These are phyloP conservation scores for Colletotrichum filicis DNA, from an alignment of 2,329 filamentous ascomycete species.

Conservation along the genomic window DNA sequence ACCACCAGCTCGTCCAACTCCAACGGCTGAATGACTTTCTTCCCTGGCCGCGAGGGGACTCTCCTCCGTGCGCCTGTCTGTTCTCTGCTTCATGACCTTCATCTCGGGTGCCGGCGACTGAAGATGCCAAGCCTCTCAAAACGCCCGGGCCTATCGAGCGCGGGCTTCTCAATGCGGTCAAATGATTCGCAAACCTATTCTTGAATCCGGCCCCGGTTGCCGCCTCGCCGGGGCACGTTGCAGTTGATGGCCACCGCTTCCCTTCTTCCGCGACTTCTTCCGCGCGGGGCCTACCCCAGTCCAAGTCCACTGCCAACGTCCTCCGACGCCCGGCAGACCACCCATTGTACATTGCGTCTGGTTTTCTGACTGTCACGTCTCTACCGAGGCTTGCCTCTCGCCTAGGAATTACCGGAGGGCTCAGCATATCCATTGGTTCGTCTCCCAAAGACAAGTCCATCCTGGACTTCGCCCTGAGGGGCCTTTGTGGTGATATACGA, in stretches of 20 bases:
- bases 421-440: background rate
- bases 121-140: constrained; percentile 5
- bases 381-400: constrained; percentile 30
- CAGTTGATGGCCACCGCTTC: constrained; percentile 18
- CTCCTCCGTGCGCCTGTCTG: background rate
- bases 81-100: constrained; percentile 2
- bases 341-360: background rate
- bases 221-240: constrained; percentile 25
- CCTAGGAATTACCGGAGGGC: constrained; percentile 17
- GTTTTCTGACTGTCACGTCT: constrained; percentile 1
- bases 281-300: constrained; percentile 3
- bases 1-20: constrained; percentile 33
- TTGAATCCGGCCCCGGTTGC: background rate
- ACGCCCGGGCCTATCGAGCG: constrained; percentile 24
- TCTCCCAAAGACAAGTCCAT: background rate
- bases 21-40: constrained; percentile 16
- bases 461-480: background rate
- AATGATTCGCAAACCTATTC: background rate
- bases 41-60: constrained; percentile 1
- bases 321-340: constrained; percentile 10
- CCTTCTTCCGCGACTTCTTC: background rate
- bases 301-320: background rate
- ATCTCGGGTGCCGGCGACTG: background rate
- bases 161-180: constrained; percentile 17
- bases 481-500: constrained; percentile 39